Conservation (phyloP, 306 rosid genomes). For the Echinosophora koreensis region DNA sequence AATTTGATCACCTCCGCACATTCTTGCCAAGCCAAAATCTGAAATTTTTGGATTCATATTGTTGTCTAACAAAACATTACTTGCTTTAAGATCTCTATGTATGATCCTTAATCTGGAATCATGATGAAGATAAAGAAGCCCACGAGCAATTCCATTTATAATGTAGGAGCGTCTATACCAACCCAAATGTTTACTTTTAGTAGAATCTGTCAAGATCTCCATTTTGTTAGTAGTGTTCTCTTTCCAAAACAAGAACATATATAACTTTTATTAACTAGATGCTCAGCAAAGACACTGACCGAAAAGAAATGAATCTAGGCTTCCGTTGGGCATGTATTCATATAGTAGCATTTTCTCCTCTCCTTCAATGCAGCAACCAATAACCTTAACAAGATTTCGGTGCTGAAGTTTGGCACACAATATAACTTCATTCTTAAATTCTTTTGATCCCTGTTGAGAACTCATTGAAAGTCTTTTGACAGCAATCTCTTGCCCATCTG, state of each 20-base stretch:
- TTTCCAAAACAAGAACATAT: not conserved
- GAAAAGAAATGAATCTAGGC: not conserved
- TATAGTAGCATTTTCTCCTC: not conserved
- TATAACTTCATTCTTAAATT: constrained; percentile 25
- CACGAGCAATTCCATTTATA: not conserved
- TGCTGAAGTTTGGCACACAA: not conserved
- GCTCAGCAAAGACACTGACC: not conserved
- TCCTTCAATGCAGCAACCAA: not conserved
- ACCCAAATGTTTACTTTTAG: not conserved
- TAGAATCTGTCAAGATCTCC: not conserved
- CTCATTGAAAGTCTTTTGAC: not conserved
- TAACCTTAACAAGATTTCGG: not conserved
- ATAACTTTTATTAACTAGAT: too few species aligned
- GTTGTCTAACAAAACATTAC: not conserved
- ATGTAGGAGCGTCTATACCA: not conserved
- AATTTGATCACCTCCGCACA: not conserved
- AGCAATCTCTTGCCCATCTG: constrained; percentile 25
- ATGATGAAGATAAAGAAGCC: not conserved
- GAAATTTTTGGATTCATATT: not conserved
- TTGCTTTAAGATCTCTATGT: not conserved
- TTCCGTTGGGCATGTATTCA: not conserved
- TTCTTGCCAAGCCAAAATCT: not conserved
- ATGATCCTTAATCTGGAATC: not conserved
- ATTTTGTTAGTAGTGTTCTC: not conserved
- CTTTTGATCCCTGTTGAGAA: constrained; percentile 16